phyloP scores from a whole-genome alignment of 805 yeast species.

The Zygosaccharomyces bisporus region DNA sequence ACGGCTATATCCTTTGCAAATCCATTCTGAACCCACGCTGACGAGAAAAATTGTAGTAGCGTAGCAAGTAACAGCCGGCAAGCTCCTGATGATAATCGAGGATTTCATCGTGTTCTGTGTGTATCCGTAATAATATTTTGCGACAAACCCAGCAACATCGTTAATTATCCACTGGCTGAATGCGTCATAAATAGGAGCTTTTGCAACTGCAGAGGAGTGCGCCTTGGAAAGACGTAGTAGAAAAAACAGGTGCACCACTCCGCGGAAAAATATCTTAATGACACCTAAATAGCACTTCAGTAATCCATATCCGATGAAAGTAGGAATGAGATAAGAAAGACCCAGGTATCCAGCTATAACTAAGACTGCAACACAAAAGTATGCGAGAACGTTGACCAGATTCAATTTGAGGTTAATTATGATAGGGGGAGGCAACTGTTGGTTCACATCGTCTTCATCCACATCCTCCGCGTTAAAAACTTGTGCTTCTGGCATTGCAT shows the following conservation, averaged over 20 bases:
- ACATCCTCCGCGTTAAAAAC: slow-evolving; percentile 6
- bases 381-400: slow-evolving; percentile 23
- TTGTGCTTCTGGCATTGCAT: slow-evolving; percentile 8
- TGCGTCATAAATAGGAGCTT: slow-evolving; percentile 7
- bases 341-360: slow-evolving; percentile 38
- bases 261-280: slow-evolving; percentile 14
- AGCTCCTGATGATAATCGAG: slow-evolving; percentile 25
- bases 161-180: slow-evolving; percentile 17
- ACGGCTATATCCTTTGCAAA: slow-evolving; percentile 28
- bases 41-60: slow-evolving; percentile 23
- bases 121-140: slow-evolving; percentile 22
- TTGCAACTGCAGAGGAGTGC: slow-evolving; percentile 6
- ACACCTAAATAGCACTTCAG: slow-evolving; percentile 19
- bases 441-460: slow-evolving; percentile 15
- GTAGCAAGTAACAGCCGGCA: slow-evolving; percentile 32
- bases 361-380: slow-evolving; percentile 30
- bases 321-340: slow-evolving; percentile 46
- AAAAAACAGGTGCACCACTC: slow-evolving; percentile 13
- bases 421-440: slow-evolving; percentile 27
- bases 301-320: slow-evolving; percentile 40
- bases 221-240: slow-evolving; percentile 10
- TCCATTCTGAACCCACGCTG: slow-evolving; percentile 26
- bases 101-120: slow-evolving; percentile 18
- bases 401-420: slow-evolving; percentile 27
- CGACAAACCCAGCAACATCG: slow-evolving; percentile 10